Conservation (phyloP, 768 basidiomycete species). For the Mycena chlorophos region DNA sequence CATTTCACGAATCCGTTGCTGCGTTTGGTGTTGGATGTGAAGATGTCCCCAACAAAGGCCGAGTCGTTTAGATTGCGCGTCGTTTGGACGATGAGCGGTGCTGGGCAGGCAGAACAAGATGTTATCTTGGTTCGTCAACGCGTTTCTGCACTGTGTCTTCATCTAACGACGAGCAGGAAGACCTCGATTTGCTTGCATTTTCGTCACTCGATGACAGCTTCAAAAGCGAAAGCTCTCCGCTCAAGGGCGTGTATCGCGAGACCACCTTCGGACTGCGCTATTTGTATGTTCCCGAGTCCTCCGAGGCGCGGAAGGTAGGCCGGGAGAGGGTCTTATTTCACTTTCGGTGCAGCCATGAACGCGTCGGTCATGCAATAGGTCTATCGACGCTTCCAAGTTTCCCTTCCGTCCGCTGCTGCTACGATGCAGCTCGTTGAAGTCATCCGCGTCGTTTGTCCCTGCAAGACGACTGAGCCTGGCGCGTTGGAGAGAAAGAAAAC, state of each 20-base stretch:
- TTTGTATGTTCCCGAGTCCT: constrained; percentile 48
- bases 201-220: constrained; percentile 44
- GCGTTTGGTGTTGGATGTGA: constrained; percentile 60
- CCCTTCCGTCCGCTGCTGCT: constrained; percentile 52
- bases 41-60: constrained; percentile 49
- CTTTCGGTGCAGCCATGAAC: constrained; percentile 13
- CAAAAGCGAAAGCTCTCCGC: constrained; percentile 58
- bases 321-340: background rate
- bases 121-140: constrained; percentile 61
- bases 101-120: constrained; percentile 49
- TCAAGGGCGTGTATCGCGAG: constrained; percentile 80
- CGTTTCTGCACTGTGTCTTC: background rate
- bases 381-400: constrained; percentile 77
- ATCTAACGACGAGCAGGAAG: constrained; percentile 58
- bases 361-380: constrained; percentile 37
- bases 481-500: constrained; percentile 13
- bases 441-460: constrained; percentile 71
- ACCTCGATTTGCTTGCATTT: constrained; percentile 71
- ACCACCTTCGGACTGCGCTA: constrained; percentile 75
- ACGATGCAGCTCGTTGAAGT: constrained; percentile 60
- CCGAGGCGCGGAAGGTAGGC: constrained; percentile 17
- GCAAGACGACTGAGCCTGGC: constrained; percentile 52
- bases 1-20: constrained; percentile 75
- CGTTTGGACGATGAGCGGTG: constrained; percentile 56
- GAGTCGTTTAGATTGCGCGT: constrained; percentile 68